phyloP scores from a whole-genome alignment of 768 basidiomycete species.

The Suillus subaureus region DNA sequence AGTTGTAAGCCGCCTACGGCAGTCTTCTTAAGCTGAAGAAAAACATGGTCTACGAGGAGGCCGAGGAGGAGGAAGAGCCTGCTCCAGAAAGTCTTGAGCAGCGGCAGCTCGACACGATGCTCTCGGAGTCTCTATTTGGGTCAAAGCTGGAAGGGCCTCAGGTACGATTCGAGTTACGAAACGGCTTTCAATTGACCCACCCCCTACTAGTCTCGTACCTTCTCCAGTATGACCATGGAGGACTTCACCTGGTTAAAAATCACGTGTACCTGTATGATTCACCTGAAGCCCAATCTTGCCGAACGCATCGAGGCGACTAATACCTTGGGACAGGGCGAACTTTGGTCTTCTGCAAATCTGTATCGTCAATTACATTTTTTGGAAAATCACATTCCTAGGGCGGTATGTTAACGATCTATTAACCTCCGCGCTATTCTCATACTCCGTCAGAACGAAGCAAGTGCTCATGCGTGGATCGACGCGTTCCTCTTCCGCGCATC shows the following conservation, averaged over 20 bases:
- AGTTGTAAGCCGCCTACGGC: too few relatives aligned
- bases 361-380: background rate
- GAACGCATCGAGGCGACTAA: background rate
- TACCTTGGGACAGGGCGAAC: background rate
- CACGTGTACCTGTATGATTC: background rate
- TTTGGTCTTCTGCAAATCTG: background rate
- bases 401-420: background rate
- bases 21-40: too few relatives aligned
- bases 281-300: background rate
- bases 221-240: too few relatives aligned
- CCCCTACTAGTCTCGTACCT: too few relatives aligned
- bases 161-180: too few relatives aligned
- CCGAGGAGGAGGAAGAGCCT: too few relatives aligned
- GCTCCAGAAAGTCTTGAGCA: too few relatives aligned
- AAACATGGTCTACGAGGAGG: too few relatives aligned
- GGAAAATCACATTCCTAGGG: background rate
- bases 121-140: too few relatives aligned
- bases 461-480: background rate
- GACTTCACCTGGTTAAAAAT: background rate
- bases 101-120: too few relatives aligned
- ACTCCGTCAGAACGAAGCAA: background rate
- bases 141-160: too few relatives aligned
- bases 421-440: background rate
- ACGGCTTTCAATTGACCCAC: too few relatives aligned
- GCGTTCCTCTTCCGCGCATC: background rate